Conservation (phyloP, 768 basidiomycete genomes). For the Ramaria rubella region DNA sequence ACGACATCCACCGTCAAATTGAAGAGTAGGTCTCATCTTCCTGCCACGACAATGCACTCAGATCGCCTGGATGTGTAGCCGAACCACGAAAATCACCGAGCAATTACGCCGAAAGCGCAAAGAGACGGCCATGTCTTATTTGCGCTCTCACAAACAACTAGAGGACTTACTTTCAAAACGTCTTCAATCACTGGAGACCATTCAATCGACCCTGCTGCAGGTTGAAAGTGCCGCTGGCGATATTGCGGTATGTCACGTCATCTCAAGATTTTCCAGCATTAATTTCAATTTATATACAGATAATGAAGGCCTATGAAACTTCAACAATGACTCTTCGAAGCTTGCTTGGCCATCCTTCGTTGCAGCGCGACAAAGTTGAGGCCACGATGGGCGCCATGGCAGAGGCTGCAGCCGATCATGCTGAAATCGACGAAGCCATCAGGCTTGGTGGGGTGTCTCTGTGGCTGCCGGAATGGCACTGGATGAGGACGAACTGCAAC, state of each 20-base stretch:
- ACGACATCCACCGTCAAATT: conserved; percentile 62
- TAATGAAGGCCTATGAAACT: conserved; percentile 79
- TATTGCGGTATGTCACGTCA: conserved; percentile 53
- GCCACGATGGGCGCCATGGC: conserved; percentile 84
- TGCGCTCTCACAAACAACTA: conserved; percentile 76
- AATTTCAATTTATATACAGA: conserved; percentile 39
- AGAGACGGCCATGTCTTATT: conserved; percentile 61
- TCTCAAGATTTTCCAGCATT: conserved; percentile 2
- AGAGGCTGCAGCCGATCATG: conserved; percentile 73
- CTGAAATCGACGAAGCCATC: conserved; percentile 77
- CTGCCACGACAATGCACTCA: not conserved
- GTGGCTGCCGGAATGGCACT: conserved; percentile 31
- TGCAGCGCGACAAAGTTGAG: conserved; percentile 74
- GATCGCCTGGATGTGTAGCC: conserved; percentile 38
- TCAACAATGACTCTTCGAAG: conserved; percentile 71
- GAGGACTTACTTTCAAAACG: conserved; percentile 75
- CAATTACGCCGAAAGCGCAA: conserved; percentile 69
- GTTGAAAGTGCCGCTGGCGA: conserved; percentile 90
- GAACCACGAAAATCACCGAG: conserved; percentile 53
- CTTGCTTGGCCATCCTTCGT: conserved; percentile 72
- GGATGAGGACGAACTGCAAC: conserved; percentile 56
- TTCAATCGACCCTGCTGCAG: conserved; percentile 69
- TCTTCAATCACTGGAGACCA: conserved; percentile 60
- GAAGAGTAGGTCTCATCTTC: conserved; percentile 50
- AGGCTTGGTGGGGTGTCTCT: conserved; percentile 53